Base-by-base conservation (phyloP, 2,329 filamentous ascomycete species). In the Huntiella decipiens region DNA sequence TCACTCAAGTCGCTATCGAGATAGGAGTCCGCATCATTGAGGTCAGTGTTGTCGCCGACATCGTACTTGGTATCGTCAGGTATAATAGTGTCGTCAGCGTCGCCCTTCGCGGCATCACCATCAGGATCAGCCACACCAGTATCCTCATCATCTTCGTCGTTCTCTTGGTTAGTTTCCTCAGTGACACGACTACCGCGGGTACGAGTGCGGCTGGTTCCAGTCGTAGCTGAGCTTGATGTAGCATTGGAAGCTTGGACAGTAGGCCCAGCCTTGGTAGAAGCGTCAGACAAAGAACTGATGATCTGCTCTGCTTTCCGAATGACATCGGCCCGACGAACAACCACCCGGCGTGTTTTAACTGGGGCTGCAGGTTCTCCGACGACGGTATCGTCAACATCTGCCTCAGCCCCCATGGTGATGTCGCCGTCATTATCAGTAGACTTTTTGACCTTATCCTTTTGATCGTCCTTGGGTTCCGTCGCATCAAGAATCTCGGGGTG, bases 1-100 rank as follows among this genome's bases (percentile, higher is more conserved):
- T 82, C 78, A 44, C 75, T 81, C 0, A 82, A 63, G 51, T 81
- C 77, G 54, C 76, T 81, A 57, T 82, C 77, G 46, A 79, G 75
- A 51, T 81, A 77, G 0, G 73, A 77, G 36, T 71, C 48, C n/a
- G 33, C 45, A 57, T 35, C 56, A 56, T 16, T 58, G 51, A 34
- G 46, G 46, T 33, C 54, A 52, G 40, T 54, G 55, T 50, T 52
- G 57, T 44, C 50, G 59, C 56, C 44, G 58, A 31, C 41, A 33
- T 53, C 61, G 54, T 48, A 58, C 53, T 36, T 57, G 52, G 11
- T 57, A 53, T 50, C 54, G 36, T 57, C 53, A 31, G 34, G 42
- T n/a, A 43, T 37, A 7, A 36, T 35, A 28, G 28, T 40, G 8
- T 44, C 44, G 13, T 46, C 22, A n/a, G 15, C 44, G 3, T 57